Evolutionary conservation across 2,329 filamentous ascomycete species (phyloP).

Genomic region (Trichoderma koningii): DNA sequence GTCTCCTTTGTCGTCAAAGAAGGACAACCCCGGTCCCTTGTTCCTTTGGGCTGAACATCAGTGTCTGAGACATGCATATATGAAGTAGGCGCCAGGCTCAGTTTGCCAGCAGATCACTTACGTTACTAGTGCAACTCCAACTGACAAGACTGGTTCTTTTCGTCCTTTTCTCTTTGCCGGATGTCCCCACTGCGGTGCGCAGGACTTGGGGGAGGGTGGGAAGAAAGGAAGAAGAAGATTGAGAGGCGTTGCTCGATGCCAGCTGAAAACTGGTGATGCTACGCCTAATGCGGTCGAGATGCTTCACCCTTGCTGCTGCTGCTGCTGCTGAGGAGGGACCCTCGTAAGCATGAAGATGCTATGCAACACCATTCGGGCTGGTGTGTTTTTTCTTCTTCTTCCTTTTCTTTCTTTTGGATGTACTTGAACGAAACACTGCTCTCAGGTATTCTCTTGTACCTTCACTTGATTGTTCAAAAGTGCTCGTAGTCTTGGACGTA

Average conservation of each 20-base stretch:
- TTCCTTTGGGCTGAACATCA: not conserved
- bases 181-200: not conserved
- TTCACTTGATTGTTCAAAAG: no score
- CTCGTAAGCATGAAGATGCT: not conserved
- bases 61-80: slow-evolving; percentile 26
- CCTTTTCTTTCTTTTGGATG: no score
- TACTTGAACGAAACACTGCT: not conserved
- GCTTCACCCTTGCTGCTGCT: not conserved
- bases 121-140: no score
- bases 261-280: slow-evolving; percentile 26
- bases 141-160: slow-evolving; percentile 5
- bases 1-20: slow-evolving; percentile 5
- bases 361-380: not conserved
- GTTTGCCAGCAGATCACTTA: slow-evolving; percentile 22
- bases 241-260: slow-evolving; percentile 27
- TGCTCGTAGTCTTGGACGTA: no score
- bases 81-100: slow-evolving; percentile 7
- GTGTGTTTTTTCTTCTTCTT: no score
- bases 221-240: not conserved
- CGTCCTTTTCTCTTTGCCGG: not conserved
- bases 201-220: no score
- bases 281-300: slow-evolving; percentile 36
- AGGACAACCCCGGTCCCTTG: not conserved
- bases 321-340: not conserved
- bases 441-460: not conserved